phyloP scores from a whole-genome alignment of 345 rosid genomes.

The Sonneratia alba region DNA sequence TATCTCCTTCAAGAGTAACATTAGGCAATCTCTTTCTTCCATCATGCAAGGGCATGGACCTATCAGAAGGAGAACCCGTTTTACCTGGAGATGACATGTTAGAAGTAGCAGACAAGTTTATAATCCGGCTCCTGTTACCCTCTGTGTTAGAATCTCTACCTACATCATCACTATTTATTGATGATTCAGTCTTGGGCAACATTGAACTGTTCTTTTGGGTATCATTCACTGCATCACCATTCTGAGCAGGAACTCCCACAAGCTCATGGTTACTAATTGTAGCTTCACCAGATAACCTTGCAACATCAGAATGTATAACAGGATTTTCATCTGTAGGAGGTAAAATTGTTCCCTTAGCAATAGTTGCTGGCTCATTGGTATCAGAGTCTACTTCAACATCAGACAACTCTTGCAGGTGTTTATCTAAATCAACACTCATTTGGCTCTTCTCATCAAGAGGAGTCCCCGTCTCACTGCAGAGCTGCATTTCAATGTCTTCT shows the following conservation, averaged over 20 bases:
- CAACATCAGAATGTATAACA: slow-evolving; percentile 17
- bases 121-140: slow-evolving; percentile 46
- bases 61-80: slow-evolving; percentile 35
- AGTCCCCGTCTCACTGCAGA: slow-evolving; percentile 20
- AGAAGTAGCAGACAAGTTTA: slow-evolving; percentile 44
- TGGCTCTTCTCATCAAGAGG: slow-evolving; percentile 12
- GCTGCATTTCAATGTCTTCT: slow-evolving; percentile 16
- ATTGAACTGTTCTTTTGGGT: slow-evolving; percentile 26
- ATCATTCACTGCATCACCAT: slow-evolving; percentile 24
- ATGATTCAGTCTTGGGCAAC: slow-evolving; percentile 28
- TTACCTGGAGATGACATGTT: slow-evolving; percentile 34
- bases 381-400: slow-evolving; percentile 26
- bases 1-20: slow-evolving; percentile 40
- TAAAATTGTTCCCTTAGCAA: slow-evolving; percentile 18
- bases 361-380: slow-evolving; percentile 10
- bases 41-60: slow-evolving; percentile 27
- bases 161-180: slow-evolving; percentile 27
- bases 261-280: background rate
- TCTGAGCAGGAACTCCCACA: slow-evolving; percentile 17
- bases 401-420: slow-evolving; percentile 19
- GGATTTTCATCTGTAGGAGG: slow-evolving; percentile 21
- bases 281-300: slow-evolving; percentile 22
- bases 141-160: slow-evolving; percentile 31
- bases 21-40: slow-evolving; percentile 56
- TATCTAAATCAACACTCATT: slow-evolving; percentile 15